Evolutionary conservation across 2,329 filamentous ascomycete genomes (phyloP).

Genomic region (Botrytis tulipae): DNA sequence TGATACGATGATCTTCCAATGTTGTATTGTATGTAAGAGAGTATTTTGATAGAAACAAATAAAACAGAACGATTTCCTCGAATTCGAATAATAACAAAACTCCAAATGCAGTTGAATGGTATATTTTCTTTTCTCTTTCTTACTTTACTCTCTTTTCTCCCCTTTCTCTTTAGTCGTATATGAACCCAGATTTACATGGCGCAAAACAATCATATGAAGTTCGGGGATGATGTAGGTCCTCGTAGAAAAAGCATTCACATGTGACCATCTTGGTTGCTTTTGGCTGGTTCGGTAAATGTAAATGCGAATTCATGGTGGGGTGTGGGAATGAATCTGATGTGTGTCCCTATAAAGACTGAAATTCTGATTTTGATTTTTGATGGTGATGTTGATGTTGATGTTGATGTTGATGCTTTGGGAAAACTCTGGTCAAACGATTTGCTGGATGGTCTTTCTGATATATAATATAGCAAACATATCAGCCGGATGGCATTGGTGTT

Average conservation of each 20-base stretch:
- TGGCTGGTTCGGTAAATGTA: conserved; percentile 13
- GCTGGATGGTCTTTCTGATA: not conserved
- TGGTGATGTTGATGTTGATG: no score
- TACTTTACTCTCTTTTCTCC: not conserved
- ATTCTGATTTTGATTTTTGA: not conserved
- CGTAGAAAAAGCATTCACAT: conserved; percentile 9
- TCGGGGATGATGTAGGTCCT: not conserved
- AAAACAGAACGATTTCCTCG: not conserved
- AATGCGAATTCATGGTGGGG: not conserved
- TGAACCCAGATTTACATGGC: not conserved
- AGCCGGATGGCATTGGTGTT: not conserved
- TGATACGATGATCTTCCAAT: conserved; percentile 13
- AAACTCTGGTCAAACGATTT: not conserved
- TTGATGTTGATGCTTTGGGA: no score
- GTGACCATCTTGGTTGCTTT: conserved; percentile 13
- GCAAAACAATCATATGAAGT: not conserved
- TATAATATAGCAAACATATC: not conserved
- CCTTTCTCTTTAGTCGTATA: not conserved
- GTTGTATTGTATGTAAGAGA: not conserved
- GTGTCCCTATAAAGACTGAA: not conserved
- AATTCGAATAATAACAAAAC: not conserved
- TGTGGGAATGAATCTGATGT: not conserved
- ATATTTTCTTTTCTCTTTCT: not conserved
- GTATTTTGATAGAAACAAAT: not conserved
- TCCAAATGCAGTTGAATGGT: not conserved